Base-by-base conservation (phyloP, 352 stramenopile genomes). In the Pythium guiyangense region DNA sequence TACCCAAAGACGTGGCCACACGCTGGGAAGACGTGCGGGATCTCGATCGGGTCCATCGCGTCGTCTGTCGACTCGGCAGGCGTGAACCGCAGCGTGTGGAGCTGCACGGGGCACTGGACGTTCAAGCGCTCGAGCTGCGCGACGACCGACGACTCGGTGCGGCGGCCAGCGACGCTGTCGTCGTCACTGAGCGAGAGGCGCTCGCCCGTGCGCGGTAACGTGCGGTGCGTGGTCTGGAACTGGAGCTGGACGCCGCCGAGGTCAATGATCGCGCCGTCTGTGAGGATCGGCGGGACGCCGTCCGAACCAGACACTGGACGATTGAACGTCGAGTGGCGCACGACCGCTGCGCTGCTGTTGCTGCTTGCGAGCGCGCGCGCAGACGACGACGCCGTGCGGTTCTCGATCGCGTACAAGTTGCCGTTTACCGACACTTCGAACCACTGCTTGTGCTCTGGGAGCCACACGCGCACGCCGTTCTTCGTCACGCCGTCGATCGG, bases 1-100 rank as follows among this genome's bases (percentile, higher is more conserved):
- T 77, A 93, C 9, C 83, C 83, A 54, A 88, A 90, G 1, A 93
- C 83, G 47, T 93, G 83, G n/a, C 83, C 83, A 39, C 83, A 93
- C 3, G 78, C 74, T 0, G 83, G 67, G 50, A 90, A 93, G 17
- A 93, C 83, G 51, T 91, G 74, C 10, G 83, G 79, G 20, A 85
- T 77, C 58, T 89, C 69, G 45, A 81, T 66, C 5, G 69, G 59
- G 12, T 83, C 66, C 27, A 86, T 65, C 1, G 78, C 64, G 61
- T 85, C 74, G n/a, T 71, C 70, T n/a, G 60, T 49, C 14, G 42
- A 18, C 22, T 59, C 54, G 1, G 61, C 45, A 6, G 64, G 69
- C 9, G 67, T 75, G 45, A 93, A 93, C 4, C 71, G 73, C 29
- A 93, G 64, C 22, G 71, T 61, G 37, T 90, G 77, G n/a, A 90